Evolutionary conservation across 371 early-diverging fungal species (phyloP).

Genomic region (Phascolomyces articulosus): DNA sequence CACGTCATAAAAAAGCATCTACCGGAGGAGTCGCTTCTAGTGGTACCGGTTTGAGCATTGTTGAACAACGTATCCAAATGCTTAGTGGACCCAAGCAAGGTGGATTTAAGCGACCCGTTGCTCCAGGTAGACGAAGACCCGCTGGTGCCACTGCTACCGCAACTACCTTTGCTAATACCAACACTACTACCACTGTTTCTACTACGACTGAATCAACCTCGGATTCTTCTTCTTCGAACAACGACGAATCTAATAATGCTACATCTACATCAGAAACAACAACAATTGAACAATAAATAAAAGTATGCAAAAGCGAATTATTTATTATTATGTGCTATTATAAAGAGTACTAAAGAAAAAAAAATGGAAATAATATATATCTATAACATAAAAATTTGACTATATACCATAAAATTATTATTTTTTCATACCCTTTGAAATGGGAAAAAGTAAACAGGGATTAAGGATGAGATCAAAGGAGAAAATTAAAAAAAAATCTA

Average conservation of each 20-base stretch:
- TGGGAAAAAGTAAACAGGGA: no score
- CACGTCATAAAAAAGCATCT: slow-evolving; percentile 19
- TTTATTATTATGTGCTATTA: background rate
- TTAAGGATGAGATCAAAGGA: no score
- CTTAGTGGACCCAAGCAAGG: slow-evolving; percentile 37
- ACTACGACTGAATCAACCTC: background rate
- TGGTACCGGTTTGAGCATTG: slow-evolving; percentile 17
- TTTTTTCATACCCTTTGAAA: no score
- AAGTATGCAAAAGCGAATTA: background rate
- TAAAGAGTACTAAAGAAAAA: slow-evolving; percentile 1
- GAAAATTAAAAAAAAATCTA: background rate
- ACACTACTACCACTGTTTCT: background rate
- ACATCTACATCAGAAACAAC: background rate
- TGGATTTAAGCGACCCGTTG: slow-evolving; percentile 51
- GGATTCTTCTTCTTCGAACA: no score
- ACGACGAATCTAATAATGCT: background rate
- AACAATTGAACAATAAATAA: background rate
- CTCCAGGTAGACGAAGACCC: slow-evolving; percentile 56
- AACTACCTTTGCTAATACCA: background rate
- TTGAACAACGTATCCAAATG: slow-evolving; percentile 49
- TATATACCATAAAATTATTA: no score
- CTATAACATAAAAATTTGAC: background rate
- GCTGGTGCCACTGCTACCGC: background rate
- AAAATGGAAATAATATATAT: background rate
- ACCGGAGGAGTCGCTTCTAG: background rate